Base-by-base conservation (phyloP, 805 yeast genomes). In the Lipomyces spencermartinsiae region DNA sequence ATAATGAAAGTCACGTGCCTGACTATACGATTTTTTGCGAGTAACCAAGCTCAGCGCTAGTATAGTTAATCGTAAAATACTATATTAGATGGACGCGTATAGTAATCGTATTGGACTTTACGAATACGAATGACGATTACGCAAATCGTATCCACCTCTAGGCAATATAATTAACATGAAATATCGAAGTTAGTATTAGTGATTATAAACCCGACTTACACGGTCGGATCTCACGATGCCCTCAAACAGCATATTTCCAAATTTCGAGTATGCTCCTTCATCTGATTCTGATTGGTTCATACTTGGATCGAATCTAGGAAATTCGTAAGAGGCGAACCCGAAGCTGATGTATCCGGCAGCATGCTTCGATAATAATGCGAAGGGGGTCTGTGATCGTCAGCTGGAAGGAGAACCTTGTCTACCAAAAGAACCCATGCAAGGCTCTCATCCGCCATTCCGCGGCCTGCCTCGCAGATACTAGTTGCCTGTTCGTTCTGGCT, bases 141-240 rank as follows among this genome's bases (percentile, higher is more conserved):
- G 31, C 55, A 51, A 51, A 51, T 51, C 55, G 55, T 51, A 51
- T 51, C 55, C 55, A 51, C 55, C 55, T 3, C 53, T 46, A 46
- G n/a, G n/a, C n/a, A n/a, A n/a, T n/a, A n/a, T n/a, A n/a, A n/a
- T n/a, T n/a, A n/a, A n/a, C n/a, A n/a, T n/a, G n/a, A n/a, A n/a
- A n/a, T n/a, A n/a, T n/a, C n/a, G n/a, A n/a, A n/a, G n/a, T n/a
- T n/a, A n/a, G n/a, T n/a, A n/a, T n/a, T n/a, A n/a, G n/a, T n/a
- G n/a, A n/a, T n/a, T n/a, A n/a, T n/a, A n/a, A n/a, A 46, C 8
- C 14, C 12, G 53, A 46, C 16, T 3, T 6, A 46, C 4, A 9
- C 53, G 9, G 14, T 46, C 53, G 22, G 1, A 9, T 8, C n/a
- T 46, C 1, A 46, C 53, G 8, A 46, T 46, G 22, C 12, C 53